Base-by-base conservation (phyloP, 345 rosid genomes). In the Schrenkiella parvula region DNA sequence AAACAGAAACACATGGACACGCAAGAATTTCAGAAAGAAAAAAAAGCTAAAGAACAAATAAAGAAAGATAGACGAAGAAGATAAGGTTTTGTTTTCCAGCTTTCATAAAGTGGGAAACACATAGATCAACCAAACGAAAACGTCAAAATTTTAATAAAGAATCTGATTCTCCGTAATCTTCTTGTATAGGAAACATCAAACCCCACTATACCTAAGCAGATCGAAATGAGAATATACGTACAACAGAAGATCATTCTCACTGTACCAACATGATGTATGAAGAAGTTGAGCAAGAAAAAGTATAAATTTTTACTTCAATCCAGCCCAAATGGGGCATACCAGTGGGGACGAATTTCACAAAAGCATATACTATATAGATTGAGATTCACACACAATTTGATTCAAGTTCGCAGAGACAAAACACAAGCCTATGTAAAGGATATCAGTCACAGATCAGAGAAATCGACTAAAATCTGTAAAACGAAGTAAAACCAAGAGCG, bases 101-200 rank as follows among this genome's bases (percentile, higher is more conserved):
- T 67, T 63, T 67, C 22, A 17, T 42, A 8, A 74, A 67, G 68
- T 59, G 62, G 44, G 6, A 39, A 73, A 65, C 39, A 65, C 52
- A 50, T 1, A 41, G 42, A 71, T 50, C 68, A 61, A 43, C 32
- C 21, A 50, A 26, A 56, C 34, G 6, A 6, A 48, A 35, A 51
- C 25, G 8, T 55, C 2, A 8, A 39, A 50, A 50, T 5, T n/a
- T 6, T 8, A 59, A 8, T 2, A 21, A 66, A n/a, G 78, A 74
- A 74, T 74, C 63, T 50, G 73, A 66, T 59, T 15, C 73, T 67
- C 39, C 42, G 35, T 67, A 56, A 67, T 59, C 29, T 48, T 66
- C 62, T 34, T 57, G 64, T 47, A 38, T 44, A 57, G 14, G 34
- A 61, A 59, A 11, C 6, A 38, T 48, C 18, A 62, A 60, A 71